phyloP scores from a whole-genome alignment of 2,329 filamentous ascomycete species.

The Fusarium marasasianum region DNA sequence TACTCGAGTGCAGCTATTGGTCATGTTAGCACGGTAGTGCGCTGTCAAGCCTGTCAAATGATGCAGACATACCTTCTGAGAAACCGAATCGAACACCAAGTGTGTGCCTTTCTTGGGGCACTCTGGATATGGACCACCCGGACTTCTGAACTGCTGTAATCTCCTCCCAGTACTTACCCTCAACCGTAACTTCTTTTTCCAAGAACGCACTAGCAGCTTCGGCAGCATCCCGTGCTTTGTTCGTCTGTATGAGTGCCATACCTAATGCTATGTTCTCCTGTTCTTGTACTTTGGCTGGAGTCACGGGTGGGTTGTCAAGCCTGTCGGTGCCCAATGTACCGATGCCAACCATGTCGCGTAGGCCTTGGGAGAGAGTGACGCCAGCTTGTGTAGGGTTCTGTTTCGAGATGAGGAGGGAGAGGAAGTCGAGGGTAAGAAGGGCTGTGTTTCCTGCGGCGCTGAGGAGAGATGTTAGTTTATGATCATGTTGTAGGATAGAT shows the following conservation, averaged over 20 bases:
- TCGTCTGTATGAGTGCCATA: conserved; percentile 82
- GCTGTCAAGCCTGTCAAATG: background rate
- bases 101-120: conserved; percentile 76
- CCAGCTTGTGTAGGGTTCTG: conserved; percentile 76
- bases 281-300: conserved; percentile 64
- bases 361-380: conserved; percentile 72
- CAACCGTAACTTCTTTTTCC: conserved; percentile 78
- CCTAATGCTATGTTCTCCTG: conserved; percentile 69
- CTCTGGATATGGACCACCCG: conserved; percentile 85
- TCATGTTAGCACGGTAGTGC: conserved; percentile 39
- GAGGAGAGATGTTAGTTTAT: conserved; percentile 8
- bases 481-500: no score
- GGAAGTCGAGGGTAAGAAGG: conserved; percentile 79
- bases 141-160: conserved; percentile 81
- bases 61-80: conserved; percentile 68
- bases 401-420: conserved; percentile 86
- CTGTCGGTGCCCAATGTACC: conserved; percentile 78
- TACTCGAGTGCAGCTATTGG: conserved; percentile 63
- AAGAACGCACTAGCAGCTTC: conserved; percentile 76
- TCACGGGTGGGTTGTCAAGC: conserved; percentile 68
- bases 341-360: conserved; percentile 77
- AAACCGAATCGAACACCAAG: conserved; percentile 92
- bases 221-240: conserved; percentile 77
- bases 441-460: conserved; percentile 62
- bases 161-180: conserved; percentile 90